phyloP scores from a whole-genome alignment of 2,329 filamentous ascomycete genomes.

The Alternaria novae-zelandiae region DNA sequence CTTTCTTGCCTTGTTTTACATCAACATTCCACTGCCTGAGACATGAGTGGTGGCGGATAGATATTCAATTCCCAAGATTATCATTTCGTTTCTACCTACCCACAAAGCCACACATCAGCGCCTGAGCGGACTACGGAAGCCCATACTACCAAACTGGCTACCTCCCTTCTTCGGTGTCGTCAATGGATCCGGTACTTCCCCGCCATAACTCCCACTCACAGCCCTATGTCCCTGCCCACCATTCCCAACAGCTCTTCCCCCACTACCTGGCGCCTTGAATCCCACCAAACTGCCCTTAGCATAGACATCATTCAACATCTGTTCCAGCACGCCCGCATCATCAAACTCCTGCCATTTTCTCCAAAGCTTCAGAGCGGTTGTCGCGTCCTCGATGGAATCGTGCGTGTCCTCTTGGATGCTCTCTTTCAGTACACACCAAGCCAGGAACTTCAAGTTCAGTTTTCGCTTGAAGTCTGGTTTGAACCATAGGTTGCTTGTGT shows the following conservation, averaged over 20 bases:
- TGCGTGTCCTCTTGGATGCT: conserved; percentile 93
- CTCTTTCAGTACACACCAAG: conserved; percentile 85
- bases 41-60: no score
- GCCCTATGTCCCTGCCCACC: conserved; percentile 7
- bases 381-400: conserved; percentile 93
- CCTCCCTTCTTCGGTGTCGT: conserved; percentile 59
- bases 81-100: background rate
- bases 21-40: no score
- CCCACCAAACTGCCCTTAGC: conserved; percentile 63
- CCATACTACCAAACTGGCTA: conserved; percentile 44
- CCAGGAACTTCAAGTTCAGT: conserved; percentile 87
- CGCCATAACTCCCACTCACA: background rate
- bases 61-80: background rate
- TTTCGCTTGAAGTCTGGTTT: conserved; percentile 82
- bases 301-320: conserved; percentile 89
- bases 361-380: conserved; percentile 87
- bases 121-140: conserved; percentile 46
- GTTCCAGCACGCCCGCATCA: conserved; percentile 81
- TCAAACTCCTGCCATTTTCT: conserved; percentile 88
- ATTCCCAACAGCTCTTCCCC: conserved; percentile 10
- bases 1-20: no score
- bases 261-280: conserved; percentile 45
- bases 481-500: conserved; percentile 92
- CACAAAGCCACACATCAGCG: background rate
- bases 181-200: conserved; percentile 62